Evolutionary conservation across 1,139 yeast species (phyloP).

Genomic region (Yamadazyma mexicana): DNA sequence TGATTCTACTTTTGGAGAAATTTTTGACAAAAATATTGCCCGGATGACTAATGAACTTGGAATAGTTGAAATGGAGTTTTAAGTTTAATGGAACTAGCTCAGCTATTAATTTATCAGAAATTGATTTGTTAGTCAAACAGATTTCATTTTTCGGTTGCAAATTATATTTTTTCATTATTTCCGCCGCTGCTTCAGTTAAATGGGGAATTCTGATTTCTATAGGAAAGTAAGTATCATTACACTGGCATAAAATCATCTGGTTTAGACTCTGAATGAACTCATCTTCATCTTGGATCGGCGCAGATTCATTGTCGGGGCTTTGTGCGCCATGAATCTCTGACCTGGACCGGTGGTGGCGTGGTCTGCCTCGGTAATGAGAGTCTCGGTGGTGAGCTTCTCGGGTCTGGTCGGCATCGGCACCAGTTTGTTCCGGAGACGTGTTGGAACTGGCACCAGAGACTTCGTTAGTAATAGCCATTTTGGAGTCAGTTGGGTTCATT

Average conservation of each 20-base stretch:
- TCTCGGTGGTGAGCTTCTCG: too few relatives aligned
- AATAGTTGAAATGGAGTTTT: slow-evolving; percentile 17
- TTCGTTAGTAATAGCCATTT: too few relatives aligned
- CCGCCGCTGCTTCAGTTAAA: slow-evolving; percentile 1
- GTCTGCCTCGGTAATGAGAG: too few relatives aligned
- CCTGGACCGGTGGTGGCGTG: too few relatives aligned
- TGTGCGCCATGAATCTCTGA: too few relatives aligned
- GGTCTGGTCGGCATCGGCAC: slow-evolving; percentile 1
- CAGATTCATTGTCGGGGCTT: too few relatives aligned
- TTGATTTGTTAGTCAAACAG: slow-evolving; percentile 8
- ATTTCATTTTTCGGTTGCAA: slow-evolving; percentile 6
- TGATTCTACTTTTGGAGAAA: slow-evolving; percentile 20
- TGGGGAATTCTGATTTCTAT: slow-evolving; percentile 6
- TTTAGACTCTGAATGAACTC: slow-evolving; percentile 9
- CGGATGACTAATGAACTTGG: slow-evolving; percentile 59
- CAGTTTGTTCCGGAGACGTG: not conserved
- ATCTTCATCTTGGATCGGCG: too few relatives aligned
- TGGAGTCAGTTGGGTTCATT: too few relatives aligned
- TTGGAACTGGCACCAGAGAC: too few relatives aligned
- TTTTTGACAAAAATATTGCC: slow-evolving; percentile 64
- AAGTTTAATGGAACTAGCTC: slow-evolving; percentile 5
- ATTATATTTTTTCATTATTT: slow-evolving; percentile 5
- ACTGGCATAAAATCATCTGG: slow-evolving; percentile 12
- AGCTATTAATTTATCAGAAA: slow-evolving; percentile 11
- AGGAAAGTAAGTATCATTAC: slow-evolving; percentile 12